Conservation (phyloP, 2,329 filamentous ascomycete species). For the Ceratocystis diversiconidia region DNA sequence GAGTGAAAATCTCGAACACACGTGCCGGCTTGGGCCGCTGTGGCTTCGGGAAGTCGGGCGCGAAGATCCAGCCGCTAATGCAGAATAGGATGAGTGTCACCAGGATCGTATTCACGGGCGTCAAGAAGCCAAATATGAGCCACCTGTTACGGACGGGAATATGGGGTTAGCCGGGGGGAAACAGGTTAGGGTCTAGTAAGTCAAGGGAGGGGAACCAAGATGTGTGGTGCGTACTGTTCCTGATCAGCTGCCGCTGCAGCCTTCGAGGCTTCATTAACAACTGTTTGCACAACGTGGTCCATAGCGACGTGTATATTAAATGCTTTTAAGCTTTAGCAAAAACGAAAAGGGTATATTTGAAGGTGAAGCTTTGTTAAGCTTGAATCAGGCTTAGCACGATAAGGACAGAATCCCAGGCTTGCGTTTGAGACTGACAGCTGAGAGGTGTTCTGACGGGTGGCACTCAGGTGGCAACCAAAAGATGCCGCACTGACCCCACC, state of each 20-base stretch:
- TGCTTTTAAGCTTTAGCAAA: background rate
- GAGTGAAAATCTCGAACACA: conserved; percentile 58
- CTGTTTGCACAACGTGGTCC: conserved; percentile 44
- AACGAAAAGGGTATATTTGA: background rate
- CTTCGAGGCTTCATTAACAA: conserved; percentile 38
- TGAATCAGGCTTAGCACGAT: conserved; percentile 1
- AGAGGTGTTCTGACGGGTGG: background rate
- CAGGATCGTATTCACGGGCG: conserved; percentile 50
- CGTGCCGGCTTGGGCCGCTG: conserved; percentile 39
- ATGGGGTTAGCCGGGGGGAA: background rate
- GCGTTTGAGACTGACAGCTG: background rate
- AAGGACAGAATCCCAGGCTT: background rate
- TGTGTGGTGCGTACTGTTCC: conserved; percentile 19
- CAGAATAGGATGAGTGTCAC: conserved; percentile 42
- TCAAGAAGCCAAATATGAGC: conserved; percentile 34
- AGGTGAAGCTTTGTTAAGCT: background rate
- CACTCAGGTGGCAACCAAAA: background rate
- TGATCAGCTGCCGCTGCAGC: conserved; percentile 22
- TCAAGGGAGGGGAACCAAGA: background rate
- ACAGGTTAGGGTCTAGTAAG: background rate
- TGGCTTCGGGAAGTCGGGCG: conserved; percentile 27
- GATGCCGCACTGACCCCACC: background rate
- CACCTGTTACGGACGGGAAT: background rate
- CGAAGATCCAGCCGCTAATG: conserved; percentile 21
- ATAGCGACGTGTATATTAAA: conserved; percentile 24